Evolutionary conservation across 148 eudicot species (phyloP), one percentile per base, ranked within the genome.

Genomic region (Drosera capensis): DNA sequence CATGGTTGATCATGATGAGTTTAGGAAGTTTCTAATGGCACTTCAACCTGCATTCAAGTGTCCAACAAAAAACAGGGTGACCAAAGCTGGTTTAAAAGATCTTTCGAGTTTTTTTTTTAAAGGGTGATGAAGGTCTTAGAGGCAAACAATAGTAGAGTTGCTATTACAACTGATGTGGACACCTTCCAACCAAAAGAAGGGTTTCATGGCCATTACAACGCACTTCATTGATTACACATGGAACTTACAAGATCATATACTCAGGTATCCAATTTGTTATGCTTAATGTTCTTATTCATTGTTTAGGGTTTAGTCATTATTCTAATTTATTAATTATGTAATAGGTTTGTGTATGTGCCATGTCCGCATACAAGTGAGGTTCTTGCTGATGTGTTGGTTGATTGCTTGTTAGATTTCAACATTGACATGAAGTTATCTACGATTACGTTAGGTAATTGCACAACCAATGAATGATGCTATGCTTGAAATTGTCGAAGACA

Each of bases 1-100:
- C 34, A 87, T 87, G 86, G 90, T 83, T 39, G 94, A 87, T 47
- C 80, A 87, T 77, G 51, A 68, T 40, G 94, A 90, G 20, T 87
- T 87, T 54, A 87, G 77, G 52, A 59, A 67, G 51, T 87, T 87
- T 59, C 83, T 82, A 3, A 83, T 71, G 66, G 83, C 82, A 70
- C 73, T 87, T 28, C 96, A 87, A 62, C 96, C 96, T 18, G 30
- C 68, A 56, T 87, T 82, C 58, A 83, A 87, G 41, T 59, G 79
- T 48, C 55, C 67, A 28, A 79, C 62, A 34, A n/a, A n/a, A n/a
- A 70, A 73, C 29, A 65, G 72, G 55, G 66, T 70, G 9, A 51
- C 80, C 18, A 94, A 87, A 62, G 52, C 67, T 18, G 94, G 80
- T 43, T 83, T n/a, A n/a, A n/a, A n/a, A n/a, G n/a, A n/a, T n/a